Evolutionary conservation across 1,284 basidiomycete species (phyloP), one percentile per base, ranked within the genome.

Genomic region (Mycena citricolor): DNA sequence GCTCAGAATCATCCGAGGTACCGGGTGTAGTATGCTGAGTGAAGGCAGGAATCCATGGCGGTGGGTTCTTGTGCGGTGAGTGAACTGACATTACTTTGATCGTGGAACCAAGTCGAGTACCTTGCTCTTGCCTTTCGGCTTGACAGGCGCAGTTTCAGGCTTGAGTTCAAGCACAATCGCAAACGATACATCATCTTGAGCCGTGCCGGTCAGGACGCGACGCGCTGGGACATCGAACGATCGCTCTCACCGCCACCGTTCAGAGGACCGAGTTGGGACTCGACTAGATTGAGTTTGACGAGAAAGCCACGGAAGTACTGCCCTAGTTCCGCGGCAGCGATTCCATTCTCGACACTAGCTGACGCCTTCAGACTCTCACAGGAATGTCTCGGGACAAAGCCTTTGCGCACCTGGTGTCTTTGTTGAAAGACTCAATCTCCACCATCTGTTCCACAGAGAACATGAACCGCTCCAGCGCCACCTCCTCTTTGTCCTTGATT

Each of bases 281-380:
- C 90, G 17, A 93, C 74, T 70, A 90, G 84, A 49, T 71, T 81
- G 25, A 97, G 74, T 59, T 92, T 93, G 55, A 92, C 76, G 40
- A 97, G 73, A 59, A 94, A 92, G 2, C 86, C 86, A 10, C 91
- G 81, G 53, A 95, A 86, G 57, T 89, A 84, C 56, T 88, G 81
- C 23, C 81, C 78, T 10, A 95, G 75, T 12, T 81, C 74, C 2
- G 65, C 63, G 1, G 78, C 63, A 1, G 81, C 74, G 67, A 90
- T 81, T 8, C 83, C 83, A 41, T 78, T 76, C 50, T 84, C 77
- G 8, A 90, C 78, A 32, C 86, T 90, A 41, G 19, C 25, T 7
- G 13, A 37, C 26, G n/a, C n/a, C n/a, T n/a, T n/a, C n/a, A 39
- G 24, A 42, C n/a, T n/a, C n/a, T n/a, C n/a, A n/a, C n/a, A n/a